phyloP scores from a whole-genome alignment of 176 grass and related monocot species.

The Rhynchospora pubera region DNA sequence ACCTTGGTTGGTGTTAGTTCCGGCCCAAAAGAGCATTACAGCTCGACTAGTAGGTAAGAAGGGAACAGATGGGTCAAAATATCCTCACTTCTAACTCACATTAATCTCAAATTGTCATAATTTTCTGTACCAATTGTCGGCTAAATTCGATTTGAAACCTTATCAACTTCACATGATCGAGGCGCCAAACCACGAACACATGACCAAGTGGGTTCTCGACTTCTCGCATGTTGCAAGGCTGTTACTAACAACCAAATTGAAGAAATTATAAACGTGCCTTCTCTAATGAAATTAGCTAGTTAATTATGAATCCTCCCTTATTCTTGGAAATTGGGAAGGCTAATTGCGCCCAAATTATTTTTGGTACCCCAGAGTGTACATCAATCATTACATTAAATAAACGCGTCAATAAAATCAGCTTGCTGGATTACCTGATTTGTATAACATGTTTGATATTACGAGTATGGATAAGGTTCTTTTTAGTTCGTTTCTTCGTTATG shows the following conservation, averaged over 20 bases:
- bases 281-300: neutral
- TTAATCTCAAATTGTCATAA: neutral
- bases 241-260: conserved; percentile 1
- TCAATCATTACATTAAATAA: neutral
- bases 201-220: neutral
- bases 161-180: conserved; percentile 17
- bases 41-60: neutral
- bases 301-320: neutral
- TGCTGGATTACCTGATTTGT: no score
- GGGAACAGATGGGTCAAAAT: conserved; percentile 17
- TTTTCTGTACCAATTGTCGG: neutral
- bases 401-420: no score
- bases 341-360: neutral
- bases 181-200: neutral
- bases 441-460: no score
- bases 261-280: conserved; percentile 6
- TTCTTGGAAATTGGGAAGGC: neutral
- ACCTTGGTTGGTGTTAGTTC: neutral
- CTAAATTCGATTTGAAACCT: conserved; percentile 5
- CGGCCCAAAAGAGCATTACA: conserved; percentile 1
- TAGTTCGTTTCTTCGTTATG: no score
- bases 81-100: neutral
- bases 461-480: no score
- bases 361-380: neutral
- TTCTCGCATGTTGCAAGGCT: conserved; percentile 6